phyloP scores from a whole-genome alignment of 2,329 filamentous ascomycete species.

The Colletotrichum neosansevieriae region DNA sequence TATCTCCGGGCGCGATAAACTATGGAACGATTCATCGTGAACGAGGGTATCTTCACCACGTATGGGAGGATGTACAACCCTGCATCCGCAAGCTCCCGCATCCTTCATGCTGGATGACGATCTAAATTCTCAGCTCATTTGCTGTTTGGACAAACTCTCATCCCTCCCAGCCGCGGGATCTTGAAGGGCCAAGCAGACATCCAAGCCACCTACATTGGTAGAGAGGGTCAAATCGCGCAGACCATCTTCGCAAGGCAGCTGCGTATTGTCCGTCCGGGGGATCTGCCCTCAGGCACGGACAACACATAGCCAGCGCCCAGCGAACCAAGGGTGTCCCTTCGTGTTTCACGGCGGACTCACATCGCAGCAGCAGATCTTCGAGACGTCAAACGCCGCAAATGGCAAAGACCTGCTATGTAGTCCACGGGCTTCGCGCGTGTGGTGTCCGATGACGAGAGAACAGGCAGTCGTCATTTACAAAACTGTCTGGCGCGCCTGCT shows the following conservation, averaged over 20 bases:
- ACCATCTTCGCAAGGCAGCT: not conserved
- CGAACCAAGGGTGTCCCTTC: constrained; percentile 36
- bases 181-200: constrained; percentile 8
- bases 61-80: not conserved
- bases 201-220: constrained; percentile 12
- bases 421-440: constrained; percentile 18
- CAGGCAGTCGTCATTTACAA: constrained; percentile 18
- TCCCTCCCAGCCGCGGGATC: not conserved
- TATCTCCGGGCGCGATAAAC: not conserved
- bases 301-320: constrained; percentile 19
- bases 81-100: constrained; percentile 2
- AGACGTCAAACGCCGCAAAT: constrained; percentile 38
- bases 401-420: constrained; percentile 4
- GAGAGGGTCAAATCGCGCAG: constrained; percentile 32
- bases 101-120: not conserved
- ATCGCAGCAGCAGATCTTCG: constrained; percentile 28
- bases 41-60: not conserved
- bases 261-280: constrained; percentile 25
- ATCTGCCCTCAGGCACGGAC: constrained; percentile 29
- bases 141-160: not conserved
- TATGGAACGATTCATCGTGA: not conserved
- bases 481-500: constrained; percentile 15
- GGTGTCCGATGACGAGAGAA: constrained; percentile 23
- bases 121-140: constrained; percentile 6
- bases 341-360: constrained; percentile 30